Evolutionary conservation across 805 yeast species (phyloP), one percentile per base, ranked within the genome.

Genomic region (Saccharomycopsis javanensis): DNA sequence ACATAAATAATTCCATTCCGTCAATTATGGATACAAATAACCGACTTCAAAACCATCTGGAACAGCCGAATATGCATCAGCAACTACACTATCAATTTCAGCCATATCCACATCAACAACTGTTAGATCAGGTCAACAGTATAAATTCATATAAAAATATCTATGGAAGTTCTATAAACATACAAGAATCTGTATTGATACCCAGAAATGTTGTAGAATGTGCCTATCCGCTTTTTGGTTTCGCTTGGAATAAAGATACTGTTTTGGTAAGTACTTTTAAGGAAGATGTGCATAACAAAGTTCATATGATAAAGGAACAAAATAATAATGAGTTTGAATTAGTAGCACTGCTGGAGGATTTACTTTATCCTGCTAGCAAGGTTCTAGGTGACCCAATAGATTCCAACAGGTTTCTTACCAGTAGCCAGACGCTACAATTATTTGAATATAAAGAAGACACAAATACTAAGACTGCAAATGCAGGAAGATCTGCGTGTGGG

Each of bases 361-460:
- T 83, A 13, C 79, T 79, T 50, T 81, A 83, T 62, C 96, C 96
- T 0, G 76, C 83, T 10, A 87, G 96, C 0, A 75, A 80, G 53
- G 63, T 88, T 23, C 82, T 79, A 63, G 88, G 96, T 95, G 90
- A 86, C 63, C 82, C 85, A 0, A 69, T 71, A 61, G 67, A 67
- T 67, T 27, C 55, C 4, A 68, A 1, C 56, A 70, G 83, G 57
- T 66, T 88, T 25, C 85, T 90, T 1, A 80, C 90, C 0, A 77
- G 88, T 3, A 80, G 85, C 42, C 96, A 89, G 65, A 82, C 84
- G 53, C 69, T 89, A 56, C 74, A 92, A 53, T 64, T 88, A 16
- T 85, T 85, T 78, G 76, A 75, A 55, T 69, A 79, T 23, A 42
- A 28, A 13, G 56, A 54, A 23, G 16, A 45, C 23, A 6, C n/a